Percentiles rank a stretch among this genome's conserved stretches.
phyloP scores from a whole-genome alignment of 1,284 basidiomycete genomes.

The Apiotrichum laibachii region DNA sequence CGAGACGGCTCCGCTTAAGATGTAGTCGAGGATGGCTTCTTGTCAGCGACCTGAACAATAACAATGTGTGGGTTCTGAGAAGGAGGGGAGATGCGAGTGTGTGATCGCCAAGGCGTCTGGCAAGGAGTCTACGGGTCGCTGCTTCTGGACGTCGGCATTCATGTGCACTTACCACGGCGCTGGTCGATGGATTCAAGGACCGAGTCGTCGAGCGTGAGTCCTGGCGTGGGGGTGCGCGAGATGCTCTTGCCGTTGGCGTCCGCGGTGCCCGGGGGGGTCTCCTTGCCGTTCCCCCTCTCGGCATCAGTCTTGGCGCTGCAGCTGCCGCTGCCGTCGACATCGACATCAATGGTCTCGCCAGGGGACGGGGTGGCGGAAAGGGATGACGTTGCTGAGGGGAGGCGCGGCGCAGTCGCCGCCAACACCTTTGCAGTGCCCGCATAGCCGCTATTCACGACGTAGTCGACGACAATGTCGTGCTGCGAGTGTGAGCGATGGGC shows the following conservation, averaged over 20 bases:
- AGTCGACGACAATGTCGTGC: conserved; percentile 49
- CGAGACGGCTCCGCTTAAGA: conserved; percentile 41
- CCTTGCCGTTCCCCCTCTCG: conserved; percentile 3
- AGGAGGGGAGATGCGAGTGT: neutral
- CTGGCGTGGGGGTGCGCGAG: neutral
- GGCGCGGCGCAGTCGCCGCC: neutral
- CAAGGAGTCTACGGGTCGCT: neutral
- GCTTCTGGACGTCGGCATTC: neutral
- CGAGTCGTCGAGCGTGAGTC: conserved; percentile 20
- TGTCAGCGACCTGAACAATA: neutral
- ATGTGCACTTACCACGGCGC: conserved; percentile 32
- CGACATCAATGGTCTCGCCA: conserved; percentile 12
- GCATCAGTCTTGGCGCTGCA: no score
- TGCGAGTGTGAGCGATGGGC: conserved; percentile 9
- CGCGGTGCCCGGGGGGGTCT: neutral
- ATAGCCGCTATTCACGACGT: conserved; percentile 39
- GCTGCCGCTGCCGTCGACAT: conserved; percentile 4
- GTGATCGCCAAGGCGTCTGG: neutral
- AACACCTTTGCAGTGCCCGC: conserved; percentile 37
- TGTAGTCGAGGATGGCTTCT: conserved; percentile 40
- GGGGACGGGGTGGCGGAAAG: conserved; percentile 11
- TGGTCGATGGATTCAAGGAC: conserved; percentile 33
- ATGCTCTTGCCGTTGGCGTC: neutral
- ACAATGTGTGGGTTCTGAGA: no score
- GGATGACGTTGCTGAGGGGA: conserved; percentile 2